Conservation (phyloP, 1,284 basidiomycete species). For the Tetrapyrgos nigripes region DNA sequence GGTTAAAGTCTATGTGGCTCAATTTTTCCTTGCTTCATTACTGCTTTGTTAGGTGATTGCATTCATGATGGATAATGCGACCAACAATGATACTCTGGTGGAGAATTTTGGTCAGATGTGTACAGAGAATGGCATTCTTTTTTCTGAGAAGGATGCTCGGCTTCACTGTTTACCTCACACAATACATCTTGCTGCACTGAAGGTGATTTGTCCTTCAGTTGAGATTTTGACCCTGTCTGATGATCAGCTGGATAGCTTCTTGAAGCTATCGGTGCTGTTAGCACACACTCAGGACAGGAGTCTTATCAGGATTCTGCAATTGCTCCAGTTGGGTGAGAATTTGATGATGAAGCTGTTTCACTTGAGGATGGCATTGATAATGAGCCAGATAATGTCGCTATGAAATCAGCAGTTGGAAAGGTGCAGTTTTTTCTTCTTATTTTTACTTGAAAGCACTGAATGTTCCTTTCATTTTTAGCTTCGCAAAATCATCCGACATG, state of each 20-base stretch:
- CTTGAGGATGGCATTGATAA: constrained; percentile 1
- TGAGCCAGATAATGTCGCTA: not conserved
- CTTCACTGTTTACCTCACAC: not conserved
- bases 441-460: not conserved
- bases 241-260: constrained; percentile 26
- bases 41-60: not conserved
- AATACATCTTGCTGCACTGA: constrained; percentile 19
- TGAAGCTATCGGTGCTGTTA: constrained; percentile 32
- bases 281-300: not conserved
- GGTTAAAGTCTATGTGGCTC: not conserved
- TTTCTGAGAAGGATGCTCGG: not conserved
- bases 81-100: constrained; percentile 1
- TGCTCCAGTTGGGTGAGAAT: constrained; percentile 6
- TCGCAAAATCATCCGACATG: too few relatives aligned
- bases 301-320: constrained; percentile 24
- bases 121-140: not conserved
- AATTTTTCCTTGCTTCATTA: not conserved
- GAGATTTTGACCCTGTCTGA: not conserved
- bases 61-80: too few relatives aligned
- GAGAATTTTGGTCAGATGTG: not conserved
- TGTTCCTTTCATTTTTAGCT: constrained; percentile 4
- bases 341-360: constrained; percentile 17
- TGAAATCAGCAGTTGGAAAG: constrained; percentile 15
- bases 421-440: constrained; percentile 1
- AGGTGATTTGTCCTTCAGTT: constrained; percentile 24